These are phyloP conservation scores for Lactifluus pinguis DNA, from an alignment of 768 basidiomycete species.

Conservation along the genomic window DNA sequence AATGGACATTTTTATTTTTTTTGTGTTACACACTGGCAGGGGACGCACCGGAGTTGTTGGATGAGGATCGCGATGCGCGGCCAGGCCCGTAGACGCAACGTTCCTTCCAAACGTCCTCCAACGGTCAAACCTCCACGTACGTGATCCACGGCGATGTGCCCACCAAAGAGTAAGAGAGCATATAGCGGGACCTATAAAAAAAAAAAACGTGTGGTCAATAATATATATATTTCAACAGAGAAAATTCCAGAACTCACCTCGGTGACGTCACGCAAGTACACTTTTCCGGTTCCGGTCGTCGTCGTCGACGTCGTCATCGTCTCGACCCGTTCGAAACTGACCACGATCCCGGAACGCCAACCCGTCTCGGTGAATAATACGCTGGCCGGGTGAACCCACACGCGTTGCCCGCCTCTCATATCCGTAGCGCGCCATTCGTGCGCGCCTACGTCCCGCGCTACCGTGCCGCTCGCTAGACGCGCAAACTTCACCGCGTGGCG, in stretches of 20 bases:
- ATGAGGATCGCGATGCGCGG: slow-evolving; percentile 88
- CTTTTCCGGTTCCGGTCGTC: slow-evolving; percentile 52
- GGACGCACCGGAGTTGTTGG: slow-evolving; percentile 66
- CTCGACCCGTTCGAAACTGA: slow-evolving; percentile 75
- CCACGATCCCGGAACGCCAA: slow-evolving; percentile 73
- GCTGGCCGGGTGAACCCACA: slow-evolving; percentile 75
- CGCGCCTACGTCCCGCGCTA: slow-evolving; percentile 78
- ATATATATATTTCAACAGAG: background rate
- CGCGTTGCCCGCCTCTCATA: slow-evolving; percentile 27
- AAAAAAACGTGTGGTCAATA: background rate
- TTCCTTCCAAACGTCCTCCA: slow-evolving; percentile 38
- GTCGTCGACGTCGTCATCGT: too few species aligned
- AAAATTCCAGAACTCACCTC: slow-evolving; percentile 67
- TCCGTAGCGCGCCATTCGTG: slow-evolving; percentile 81
- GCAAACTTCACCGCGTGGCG: slow-evolving; percentile 73
- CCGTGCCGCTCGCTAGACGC: slow-evolving; percentile 71
- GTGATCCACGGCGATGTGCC: slow-evolving; percentile 68
- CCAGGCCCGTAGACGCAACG: slow-evolving; percentile 66
- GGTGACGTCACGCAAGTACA: slow-evolving; percentile 80
- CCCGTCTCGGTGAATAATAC: slow-evolving; percentile 62
- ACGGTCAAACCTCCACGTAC: slow-evolving; percentile 68
- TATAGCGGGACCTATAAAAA: slow-evolving; percentile 72
- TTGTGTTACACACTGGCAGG: too few species aligned
- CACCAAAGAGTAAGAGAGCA: slow-evolving; percentile 77
- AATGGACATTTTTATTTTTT: too few species aligned